phyloP scores from a whole-genome alignment of 345 rosid genomes.

The Eucalyptus albens region DNA sequence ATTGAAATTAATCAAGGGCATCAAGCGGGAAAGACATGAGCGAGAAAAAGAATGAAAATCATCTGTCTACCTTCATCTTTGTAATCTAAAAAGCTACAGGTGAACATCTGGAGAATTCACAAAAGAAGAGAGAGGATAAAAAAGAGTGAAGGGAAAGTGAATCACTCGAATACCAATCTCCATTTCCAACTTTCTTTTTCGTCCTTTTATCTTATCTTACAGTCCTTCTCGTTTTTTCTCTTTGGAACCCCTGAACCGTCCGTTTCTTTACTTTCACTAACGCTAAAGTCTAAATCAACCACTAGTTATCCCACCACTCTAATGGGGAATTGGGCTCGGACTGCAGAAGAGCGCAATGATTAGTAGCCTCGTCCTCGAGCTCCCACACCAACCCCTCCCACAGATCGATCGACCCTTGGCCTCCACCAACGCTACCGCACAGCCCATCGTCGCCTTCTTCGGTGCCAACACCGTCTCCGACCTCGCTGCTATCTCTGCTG shows the following conservation, averaged over 20 bases:
- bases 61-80: background rate
- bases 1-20: background rate
- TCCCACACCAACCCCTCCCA: conserved; percentile 57
- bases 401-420: background rate
- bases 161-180: background rate
- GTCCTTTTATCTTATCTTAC: background rate
- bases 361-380: conserved; percentile 64
- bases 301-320: background rate
- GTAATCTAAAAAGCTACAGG: background rate
- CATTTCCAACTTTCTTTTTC: background rate
- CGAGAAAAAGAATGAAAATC: background rate
- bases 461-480: background rate
- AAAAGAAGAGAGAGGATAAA: background rate
- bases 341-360: conserved; percentile 48
- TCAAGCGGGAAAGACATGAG: background rate
- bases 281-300: background rate
- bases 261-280: background rate
- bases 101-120: background rate
- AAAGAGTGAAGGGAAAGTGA: background rate
- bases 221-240: background rate
- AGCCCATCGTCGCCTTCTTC: conserved; percentile 1
- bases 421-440: conserved; percentile 12
- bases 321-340: conserved; percentile 48
- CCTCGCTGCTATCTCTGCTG: conserved; percentile 5
- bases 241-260: background rate